A percentile compares a stretch with the other conserved stretches of the same genome.
Evolutionary conservation across 257 asterid genomes (phyloP).

Genomic region (Nicotiana otophora): DNA sequence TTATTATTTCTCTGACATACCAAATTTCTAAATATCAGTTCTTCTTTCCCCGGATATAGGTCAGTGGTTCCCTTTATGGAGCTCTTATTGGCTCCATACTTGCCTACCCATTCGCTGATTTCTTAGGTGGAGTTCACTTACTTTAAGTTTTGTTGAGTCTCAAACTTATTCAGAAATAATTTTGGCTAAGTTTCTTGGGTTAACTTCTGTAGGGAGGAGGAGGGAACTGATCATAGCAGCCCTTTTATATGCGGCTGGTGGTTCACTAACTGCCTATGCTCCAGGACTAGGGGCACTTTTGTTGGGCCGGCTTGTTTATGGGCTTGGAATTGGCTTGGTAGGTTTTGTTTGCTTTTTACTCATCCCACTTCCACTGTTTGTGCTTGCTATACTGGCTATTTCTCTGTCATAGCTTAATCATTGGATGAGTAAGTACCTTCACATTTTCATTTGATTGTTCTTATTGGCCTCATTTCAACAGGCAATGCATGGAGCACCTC

Average conservation of each 20-base stretch:
- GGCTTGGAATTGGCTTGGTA: constrained; percentile 97
- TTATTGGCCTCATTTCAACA: constrained; percentile 30
- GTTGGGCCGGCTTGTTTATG: constrained; percentile 70
- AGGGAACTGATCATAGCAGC: constrained; percentile 85
- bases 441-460: not conserved
- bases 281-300: constrained; percentile 79
- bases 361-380: not conserved
- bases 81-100: constrained; percentile 88
- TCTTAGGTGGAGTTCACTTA: constrained; percentile 57
- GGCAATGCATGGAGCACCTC: constrained; percentile 99
- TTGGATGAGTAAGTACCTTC: not conserved
- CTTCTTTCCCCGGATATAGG: constrained; percentile 40
- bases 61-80: constrained; percentile 98
- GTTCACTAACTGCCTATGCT: constrained; percentile 72
- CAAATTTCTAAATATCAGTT: not conserved
- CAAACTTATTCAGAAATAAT: not conserved
- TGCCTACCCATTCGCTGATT: constrained; percentile 81
- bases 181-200: constrained; percentile 2
- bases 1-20: not conserved
- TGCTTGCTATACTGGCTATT: not conserved
- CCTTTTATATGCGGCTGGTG: constrained; percentile 57
- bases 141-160: constrained; percentile 8
- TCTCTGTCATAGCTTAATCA: not conserved
- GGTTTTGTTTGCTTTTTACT: constrained; percentile 13
- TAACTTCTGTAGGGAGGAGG: constrained; percentile 65